Base-by-base conservation (phyloP, 805 yeast species). In the Cyberlindnera meyerae region DNA sequence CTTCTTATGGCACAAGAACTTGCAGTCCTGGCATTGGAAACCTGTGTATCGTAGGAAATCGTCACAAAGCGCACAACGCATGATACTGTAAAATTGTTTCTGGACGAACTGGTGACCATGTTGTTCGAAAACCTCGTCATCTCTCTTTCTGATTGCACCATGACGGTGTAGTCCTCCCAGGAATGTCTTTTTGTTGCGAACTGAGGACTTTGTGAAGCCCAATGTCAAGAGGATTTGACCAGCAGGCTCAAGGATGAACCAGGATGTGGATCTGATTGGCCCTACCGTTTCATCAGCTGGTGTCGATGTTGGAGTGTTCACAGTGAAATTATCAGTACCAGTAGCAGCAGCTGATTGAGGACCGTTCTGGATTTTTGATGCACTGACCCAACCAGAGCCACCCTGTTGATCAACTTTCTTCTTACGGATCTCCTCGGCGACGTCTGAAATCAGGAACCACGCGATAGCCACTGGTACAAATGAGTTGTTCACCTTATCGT, bases 51-150 rank as follows among this genome's bases (percentile, higher is more conserved):
- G 77, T 48, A 93, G 68, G 57, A 93, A 93, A 43, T 93, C 97
- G 5, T 96, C 96, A 71, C 99, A 93, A 43, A 89, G 75, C 1
- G 97, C 96, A 67, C 99, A 93, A 48, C 93, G 77, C 97, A 93
- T 90, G 55, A 93, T 86, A 51, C 85, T 86, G 70, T 93, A 93
- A 57, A 89, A 88, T 57, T 88, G 96, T 51, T 86, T 90, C 59
- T 86, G 96, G 29, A 86, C 94, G 63, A 93, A 93, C 61, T 87
- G 94, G 64, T 93, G 99, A 13, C 99, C 99, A 57, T 87, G 95
- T 51, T 87, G 93, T 61, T 90, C 96, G 57, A 79, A 85, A 2
- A 93, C 86, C 48, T 85, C 94, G 39, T 72, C 77, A 49, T 89
- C 87, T 65, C 89, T 79, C 60, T 87, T 93, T 54, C 96, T 82